phyloP scores from a whole-genome alignment of 495 filamentous ascomycete genomes.

The Tuber umbilicatum region DNA sequence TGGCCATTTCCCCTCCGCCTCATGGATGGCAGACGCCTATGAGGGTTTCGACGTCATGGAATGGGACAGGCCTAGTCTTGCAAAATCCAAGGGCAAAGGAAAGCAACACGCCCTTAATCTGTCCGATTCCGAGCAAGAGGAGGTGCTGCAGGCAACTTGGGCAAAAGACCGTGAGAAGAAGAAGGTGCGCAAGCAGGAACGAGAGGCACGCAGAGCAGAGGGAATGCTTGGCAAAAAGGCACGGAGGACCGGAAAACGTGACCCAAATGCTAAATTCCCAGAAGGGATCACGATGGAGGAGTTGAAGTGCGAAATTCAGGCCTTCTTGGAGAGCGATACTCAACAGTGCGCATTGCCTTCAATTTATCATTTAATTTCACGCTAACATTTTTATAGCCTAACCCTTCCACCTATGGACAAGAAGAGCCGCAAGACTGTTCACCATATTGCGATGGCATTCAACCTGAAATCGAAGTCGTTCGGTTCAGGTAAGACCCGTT shows the following conservation, averaged over 20 bases:
- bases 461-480: conserved; percentile 75
- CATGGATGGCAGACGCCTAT: conserved; percentile 64
- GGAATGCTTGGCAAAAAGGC: conserved; percentile 59
- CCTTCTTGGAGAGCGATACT: conserved; percentile 59
- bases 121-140: conserved; percentile 69
- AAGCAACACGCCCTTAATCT: conserved; percentile 50
- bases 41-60: conserved; percentile 79
- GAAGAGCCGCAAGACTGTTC: conserved; percentile 64
- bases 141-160: conserved; percentile 57
- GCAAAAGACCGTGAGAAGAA: conserved; percentile 77
- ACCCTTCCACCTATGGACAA: conserved; percentile 80
- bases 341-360: conserved; percentile 52
- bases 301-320: conserved; percentile 62
- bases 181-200: conserved; percentile 65
- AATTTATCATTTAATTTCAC: neutral
- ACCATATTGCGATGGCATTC: conserved; percentile 64
- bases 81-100: conserved; percentile 47
- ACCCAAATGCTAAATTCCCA: conserved; percentile 65
- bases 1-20: conserved; percentile 54
- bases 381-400: conserved; percentile 49
- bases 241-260: conserved; percentile 54
- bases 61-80: conserved; percentile 56
- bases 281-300: conserved; percentile 64
- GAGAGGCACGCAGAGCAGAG: conserved; percentile 68
- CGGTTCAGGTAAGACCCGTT: conserved; percentile 66